These are phyloP conservation scores for Fomitopsis serialis DNA, from an alignment of 768 basidiomycete species.

Conservation along the genomic window DNA sequence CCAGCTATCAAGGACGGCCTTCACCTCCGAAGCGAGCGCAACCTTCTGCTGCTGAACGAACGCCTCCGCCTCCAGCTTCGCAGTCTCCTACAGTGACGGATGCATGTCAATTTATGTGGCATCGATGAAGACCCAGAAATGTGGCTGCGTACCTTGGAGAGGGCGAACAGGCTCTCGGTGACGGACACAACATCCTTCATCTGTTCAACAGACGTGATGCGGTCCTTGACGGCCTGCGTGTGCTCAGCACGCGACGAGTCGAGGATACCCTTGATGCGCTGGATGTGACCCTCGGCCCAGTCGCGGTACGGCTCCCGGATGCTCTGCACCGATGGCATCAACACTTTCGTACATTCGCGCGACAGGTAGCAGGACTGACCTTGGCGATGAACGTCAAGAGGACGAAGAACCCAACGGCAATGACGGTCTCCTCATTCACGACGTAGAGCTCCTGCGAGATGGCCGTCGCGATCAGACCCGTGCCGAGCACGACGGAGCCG, in stretches of 20 bases:
- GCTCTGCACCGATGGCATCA: conserved; percentile 43
- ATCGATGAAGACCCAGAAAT: not conserved
- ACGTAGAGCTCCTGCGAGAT: conserved; percentile 98
- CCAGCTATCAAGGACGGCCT: conserved; percentile 95
- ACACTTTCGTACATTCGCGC: not conserved
- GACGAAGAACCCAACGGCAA: conserved; percentile 79
- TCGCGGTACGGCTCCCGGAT: conserved; percentile 84
- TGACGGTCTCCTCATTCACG: conserved; percentile 92
- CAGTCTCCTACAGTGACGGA: conserved; percentile 65
- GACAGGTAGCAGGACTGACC: conserved; percentile 36
- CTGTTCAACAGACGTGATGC: conserved; percentile 86
- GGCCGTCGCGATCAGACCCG: conserved; percentile 82
- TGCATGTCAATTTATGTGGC: not conserved
- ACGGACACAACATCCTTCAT: conserved; percentile 95
- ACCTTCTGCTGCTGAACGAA: conserved; percentile 91
- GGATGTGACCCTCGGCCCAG: conserved; percentile 88
- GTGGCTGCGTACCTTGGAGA: conserved; percentile 70
- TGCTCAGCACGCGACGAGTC: conserved; percentile 81
- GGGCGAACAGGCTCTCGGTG: conserved; percentile 83
- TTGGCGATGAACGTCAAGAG: conserved; percentile 79
- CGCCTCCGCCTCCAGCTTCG: conserved; percentile 80
- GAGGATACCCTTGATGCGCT: conserved; percentile 77
- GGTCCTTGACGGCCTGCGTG: conserved; percentile 88
- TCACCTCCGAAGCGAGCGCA: conserved; percentile 82
- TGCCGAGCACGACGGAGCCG: conserved; percentile 85